Evolutionary conservation across 2,329 filamentous ascomycete genomes (phyloP), one percentile per base, ranked within the genome.

Genomic region (Cladosporium velox): DNA sequence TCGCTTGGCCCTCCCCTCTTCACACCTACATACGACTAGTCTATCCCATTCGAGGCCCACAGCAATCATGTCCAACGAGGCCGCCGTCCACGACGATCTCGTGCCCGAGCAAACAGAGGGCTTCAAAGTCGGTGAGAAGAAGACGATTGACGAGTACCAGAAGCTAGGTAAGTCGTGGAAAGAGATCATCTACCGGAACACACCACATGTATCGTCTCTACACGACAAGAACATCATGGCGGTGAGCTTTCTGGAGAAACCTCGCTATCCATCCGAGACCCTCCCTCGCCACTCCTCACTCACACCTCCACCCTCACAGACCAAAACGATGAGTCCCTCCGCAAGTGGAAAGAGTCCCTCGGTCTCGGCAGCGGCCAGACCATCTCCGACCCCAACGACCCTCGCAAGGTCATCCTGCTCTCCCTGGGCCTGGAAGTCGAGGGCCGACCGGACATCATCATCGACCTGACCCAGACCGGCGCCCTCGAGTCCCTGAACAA

Each of bases 51-150:
- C 24, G 15, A 14, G 12, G 8, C 49, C 24, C 24, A 30, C 49
- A 28, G 58, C 59, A 18, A 54, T 26, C 34, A 64, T 64, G 61
- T 64, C 61, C 51, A 64, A 64, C 61, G 60, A 63, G 47, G 61
- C 51, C 15, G 52, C 32, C 15, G 62, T 44, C 35, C 49, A 54
- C 44, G 58, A 66, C 26, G 64, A 66, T 41, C 64, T 66, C 32
- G 57, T 49, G 47, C 58, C 59, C 34, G 64, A 66, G 51, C 57
- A 62, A 83, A 97, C 93, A 72, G 90, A 93, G 82, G 94, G 94
- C 78, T 98, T 97, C 90, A 97, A 96, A 88, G 91, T 97, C 77
- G 93, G 92, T 72, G 92, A 97, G 87, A 97, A 97, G 90, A 97
- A 98, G 87, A 96, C 92, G 74, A 86, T 99, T 77, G 91, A 94